Conservation (phyloP, 345 rosid genomes). For the Excoecaria agallocha region DNA sequence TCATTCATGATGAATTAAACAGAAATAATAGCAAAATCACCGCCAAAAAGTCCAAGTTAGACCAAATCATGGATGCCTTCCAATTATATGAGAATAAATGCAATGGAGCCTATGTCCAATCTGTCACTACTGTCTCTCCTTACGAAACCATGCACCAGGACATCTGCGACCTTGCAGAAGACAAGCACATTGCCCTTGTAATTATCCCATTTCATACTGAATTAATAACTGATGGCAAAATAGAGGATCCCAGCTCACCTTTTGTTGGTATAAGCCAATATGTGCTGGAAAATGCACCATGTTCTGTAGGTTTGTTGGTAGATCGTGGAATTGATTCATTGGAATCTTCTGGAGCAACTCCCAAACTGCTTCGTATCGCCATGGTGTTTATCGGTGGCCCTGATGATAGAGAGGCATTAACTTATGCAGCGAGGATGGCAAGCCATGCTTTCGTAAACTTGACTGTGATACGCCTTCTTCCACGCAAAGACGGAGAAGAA, state of each 20-base stretch:
- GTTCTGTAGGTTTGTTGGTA: slow-evolving; percentile 19
- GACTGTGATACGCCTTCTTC: background rate
- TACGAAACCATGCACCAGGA: slow-evolving; percentile 18
- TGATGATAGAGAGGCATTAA: slow-evolving; percentile 14
- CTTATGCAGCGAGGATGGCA: slow-evolving; percentile 15
- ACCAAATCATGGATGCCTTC: slow-evolving; percentile 10
- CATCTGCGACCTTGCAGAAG: slow-evolving; percentile 16
- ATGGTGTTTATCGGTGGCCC: slow-evolving; percentile 10
- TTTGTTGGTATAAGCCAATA: background rate
- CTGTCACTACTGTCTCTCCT: slow-evolving; percentile 8
- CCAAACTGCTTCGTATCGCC: background rate
- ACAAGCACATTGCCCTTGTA: background rate
- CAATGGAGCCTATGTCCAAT: background rate
- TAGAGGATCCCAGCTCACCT: background rate
- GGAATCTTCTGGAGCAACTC: background rate
- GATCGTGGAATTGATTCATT: slow-evolving; percentile 13
- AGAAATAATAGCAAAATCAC: background rate
- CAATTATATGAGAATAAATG: background rate
- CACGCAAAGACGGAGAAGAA: background rate
- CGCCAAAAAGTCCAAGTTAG: background rate
- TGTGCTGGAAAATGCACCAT: slow-evolving; percentile 10
- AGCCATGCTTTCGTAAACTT: background rate
- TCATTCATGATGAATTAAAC: slow-evolving; percentile 32
- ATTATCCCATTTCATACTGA: slow-evolving; percentile 14
- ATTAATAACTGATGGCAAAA: background rate